phyloP scores from a whole-genome alignment of 176 grass and related monocot species.

The Saccharum officinarum region DNA sequence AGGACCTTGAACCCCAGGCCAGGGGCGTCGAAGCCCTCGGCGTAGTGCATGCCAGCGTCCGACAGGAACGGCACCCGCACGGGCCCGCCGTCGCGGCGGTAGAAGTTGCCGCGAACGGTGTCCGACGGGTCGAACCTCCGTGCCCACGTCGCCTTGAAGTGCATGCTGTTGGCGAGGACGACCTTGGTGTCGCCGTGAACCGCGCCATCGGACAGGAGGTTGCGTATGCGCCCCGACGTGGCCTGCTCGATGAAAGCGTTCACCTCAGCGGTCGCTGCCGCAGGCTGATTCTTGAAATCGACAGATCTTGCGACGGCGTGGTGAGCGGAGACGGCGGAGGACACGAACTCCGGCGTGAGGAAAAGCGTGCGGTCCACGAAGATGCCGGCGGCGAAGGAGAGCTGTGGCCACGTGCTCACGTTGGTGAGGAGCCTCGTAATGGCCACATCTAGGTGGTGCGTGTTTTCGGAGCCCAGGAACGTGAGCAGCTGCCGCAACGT shows the following conservation, averaged over 20 bases:
- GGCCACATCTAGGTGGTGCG: neutral
- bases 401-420: conserved; percentile 28
- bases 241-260: neutral
- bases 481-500: conserved; percentile 21
- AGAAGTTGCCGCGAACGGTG: neutral
- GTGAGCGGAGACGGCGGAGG: neutral
- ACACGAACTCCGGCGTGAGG: conserved; percentile 15
- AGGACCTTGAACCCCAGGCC: too few relatives aligned
- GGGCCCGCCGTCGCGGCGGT: neutral
- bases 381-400: conserved; percentile 31
- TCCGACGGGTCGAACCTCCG: neutral
- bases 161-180: conserved; percentile 29
- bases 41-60: neutral
- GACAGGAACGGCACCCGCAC: conserved; percentile 28
- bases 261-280: neutral
- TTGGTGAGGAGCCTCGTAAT: neutral
- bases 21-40: too few relatives aligned
- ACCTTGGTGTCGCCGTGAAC: neutral
- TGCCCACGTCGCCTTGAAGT: conserved; percentile 41
- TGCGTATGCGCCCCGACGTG: neutral
- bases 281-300: neutral
- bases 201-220: neutral
- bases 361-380: conserved; percentile 20
- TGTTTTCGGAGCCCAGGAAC: neutral
- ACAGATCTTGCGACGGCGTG: neutral